Base-by-base conservation (phyloP, 495 filamentous ascomycete species). In the Xylaria grammica region DNA sequence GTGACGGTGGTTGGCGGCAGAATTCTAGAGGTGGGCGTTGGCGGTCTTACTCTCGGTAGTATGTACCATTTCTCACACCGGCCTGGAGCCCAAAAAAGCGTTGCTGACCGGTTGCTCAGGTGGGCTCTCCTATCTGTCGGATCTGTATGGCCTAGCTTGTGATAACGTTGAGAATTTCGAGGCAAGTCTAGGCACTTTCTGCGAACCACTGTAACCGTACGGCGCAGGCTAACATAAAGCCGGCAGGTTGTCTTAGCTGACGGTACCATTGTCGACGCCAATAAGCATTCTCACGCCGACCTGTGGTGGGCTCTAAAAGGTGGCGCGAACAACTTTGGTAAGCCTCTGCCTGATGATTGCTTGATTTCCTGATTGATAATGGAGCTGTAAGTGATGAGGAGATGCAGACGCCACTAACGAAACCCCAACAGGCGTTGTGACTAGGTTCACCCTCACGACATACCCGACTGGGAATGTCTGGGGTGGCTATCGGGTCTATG, bases 131-230 rank as follows among this genome's bases (percentile, higher is more conserved):
- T 86, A 84, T 65, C 68, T 86, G 32, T 79, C 82, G 15, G 78
- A 81, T 26, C 76, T 85, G 51, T 84, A 85, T 60, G 85, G 85
- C 15, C 81, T 82, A 74, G 83, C 79, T 1, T 84, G 81, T 19
- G 82, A 83, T 63, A 84, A 84, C 24, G 80, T 85, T 3, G 62
- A 80, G 45, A 80, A 82, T 49, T 87, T 76, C 62, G 83, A 87
- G 65, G 62, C 78, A 61, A 67, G 66, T 4, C 44, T 45, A 20
- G 15, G 11, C 45, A 42, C 8, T 13, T 27, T n/a, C 26, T 26
- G 38, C 32, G 11, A 54, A 40, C 42, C 27, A 5, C 8, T 36
- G 11, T 45, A 32, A 29, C 42, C 34, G 20, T 22, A 20, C 40
- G 62, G 36, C 34, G 27, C 34, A 60, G 44, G 65, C 51, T 45